Conservation (phyloP, 371 early-diverging fungal genomes). For the Thermomucor indicae-seudaticae region DNA sequence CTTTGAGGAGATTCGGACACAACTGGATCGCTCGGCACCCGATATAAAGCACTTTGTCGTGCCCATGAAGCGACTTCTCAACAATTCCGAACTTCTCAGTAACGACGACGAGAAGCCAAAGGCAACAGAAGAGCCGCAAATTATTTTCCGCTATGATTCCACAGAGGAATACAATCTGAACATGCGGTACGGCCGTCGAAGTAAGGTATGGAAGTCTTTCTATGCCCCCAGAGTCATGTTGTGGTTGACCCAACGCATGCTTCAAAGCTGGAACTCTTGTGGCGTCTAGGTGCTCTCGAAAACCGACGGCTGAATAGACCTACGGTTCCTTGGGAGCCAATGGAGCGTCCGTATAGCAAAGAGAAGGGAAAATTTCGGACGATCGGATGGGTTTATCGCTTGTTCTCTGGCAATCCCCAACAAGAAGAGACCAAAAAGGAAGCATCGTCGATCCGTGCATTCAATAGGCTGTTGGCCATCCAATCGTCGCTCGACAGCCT, state of each 20-base stretch:
- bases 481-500: slow-evolving; percentile 61
- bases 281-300: slow-evolving; percentile 62
- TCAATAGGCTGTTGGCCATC: slow-evolving; percentile 62
- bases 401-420: slow-evolving; percentile 62
- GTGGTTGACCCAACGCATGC: background rate
- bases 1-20: slow-evolving; percentile 56
- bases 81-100: slow-evolving; percentile 54
- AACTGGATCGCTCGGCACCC: slow-evolving; percentile 45
- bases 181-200: slow-evolving; percentile 71
- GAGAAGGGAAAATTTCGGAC: slow-evolving; percentile 60
- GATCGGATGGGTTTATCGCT: slow-evolving; percentile 67
- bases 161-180: slow-evolving; percentile 57
- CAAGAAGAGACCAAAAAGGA: slow-evolving; percentile 67
- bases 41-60: slow-evolving; percentile 61
- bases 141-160: slow-evolving; percentile 63
- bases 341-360: slow-evolving; percentile 44
- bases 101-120: slow-evolving; percentile 55
- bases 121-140: slow-evolving; percentile 67
- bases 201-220: slow-evolving; percentile 47
- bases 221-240: background rate
- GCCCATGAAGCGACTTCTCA: slow-evolving; percentile 64
- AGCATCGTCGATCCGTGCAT: slow-evolving; percentile 60
- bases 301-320: slow-evolving; percentile 53
- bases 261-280: slow-evolving; percentile 56
- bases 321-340: slow-evolving; percentile 61